Evolutionary conservation across 345 rosid species (phyloP), one percentile per base, ranked within the genome.

Genomic region (thale cress (Arabidopsis thaliana)): DNA sequence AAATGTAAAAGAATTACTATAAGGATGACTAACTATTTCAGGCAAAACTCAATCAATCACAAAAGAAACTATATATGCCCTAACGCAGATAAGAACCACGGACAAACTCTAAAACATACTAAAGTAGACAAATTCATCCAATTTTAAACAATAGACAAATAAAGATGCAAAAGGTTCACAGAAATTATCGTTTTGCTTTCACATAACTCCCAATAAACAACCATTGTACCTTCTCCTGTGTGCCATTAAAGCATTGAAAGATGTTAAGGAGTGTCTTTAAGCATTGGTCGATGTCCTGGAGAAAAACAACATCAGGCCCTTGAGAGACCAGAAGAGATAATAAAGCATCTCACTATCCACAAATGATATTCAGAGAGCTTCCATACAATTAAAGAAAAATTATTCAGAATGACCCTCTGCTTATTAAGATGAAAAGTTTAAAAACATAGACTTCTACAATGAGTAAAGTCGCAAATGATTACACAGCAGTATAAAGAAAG

Each of bases 181-280:
- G 38, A 61, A 59, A 59, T 40, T n/a, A 59, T 48, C 46, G 69
- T 68, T 73, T 60, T 76, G 64, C 70, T 79, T 71, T 81, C 61
- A 52, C 78, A 70, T 46, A 82, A 83, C 74, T 85, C 93, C 96
- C 73, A 85, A 80, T 77, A 81, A 84, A 86, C 90, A 87, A 86
- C 96, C 93, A 92, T 83, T 89, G 81, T 95, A 95, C 99, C 99
- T 95, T 95, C 97, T 87, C 93, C 93, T 74, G 92, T 83, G 86
- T 87, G 94, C 90, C 91, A 86, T 84, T 83, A 73, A 82, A 88
- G 83, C 93, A 88, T 79, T 73, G 87, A 92, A 86, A 85, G 90
- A 86, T 87, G 81, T 83, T 93, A 87, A 87, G 82, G 83, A 72
- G 73, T 81, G 90, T 87, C 97, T 82, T 94, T 87, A 78, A 87